Conservation (phyloP, 2,329 filamentous ascomycete genomes). For the Verticillium nubilum region DNA sequence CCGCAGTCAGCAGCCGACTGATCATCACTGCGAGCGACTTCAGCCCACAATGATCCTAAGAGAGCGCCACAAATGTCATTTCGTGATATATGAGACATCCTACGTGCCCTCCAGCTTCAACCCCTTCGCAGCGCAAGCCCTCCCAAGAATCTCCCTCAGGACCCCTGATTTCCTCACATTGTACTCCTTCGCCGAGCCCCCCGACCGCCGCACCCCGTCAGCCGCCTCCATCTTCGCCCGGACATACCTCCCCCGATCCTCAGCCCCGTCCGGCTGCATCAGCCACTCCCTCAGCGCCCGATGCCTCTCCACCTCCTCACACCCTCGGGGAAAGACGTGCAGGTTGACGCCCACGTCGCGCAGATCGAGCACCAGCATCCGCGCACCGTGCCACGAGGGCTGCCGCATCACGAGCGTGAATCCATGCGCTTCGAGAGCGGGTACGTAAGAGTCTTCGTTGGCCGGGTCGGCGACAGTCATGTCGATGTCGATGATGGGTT, state of each 20-base stretch:
- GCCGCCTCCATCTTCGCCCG: constrained; percentile 30
- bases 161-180: constrained; percentile 33
- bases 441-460: constrained; percentile 36
- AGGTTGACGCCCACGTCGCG: constrained; percentile 31
- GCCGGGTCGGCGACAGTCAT: constrained; percentile 33
- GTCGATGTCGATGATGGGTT: constrained; percentile 48
- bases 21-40: no score
- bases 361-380: constrained; percentile 30
- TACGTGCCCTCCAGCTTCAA: neutral
- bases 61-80: no score
- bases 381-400: constrained; percentile 41
- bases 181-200: constrained; percentile 30
- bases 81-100: no score
- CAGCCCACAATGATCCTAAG: no score
- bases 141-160: constrained; percentile 30
- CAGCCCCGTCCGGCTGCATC: constrained; percentile 17
- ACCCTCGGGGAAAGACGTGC: constrained; percentile 40
- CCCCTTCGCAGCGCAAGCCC: neutral
- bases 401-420: constrained; percentile 42
- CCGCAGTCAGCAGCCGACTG: no score
- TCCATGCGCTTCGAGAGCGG: constrained; percentile 33
- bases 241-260: constrained; percentile 34
- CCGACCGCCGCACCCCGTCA: constrained; percentile 18
- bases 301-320: constrained; percentile 35
- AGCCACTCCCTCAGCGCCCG: constrained; percentile 40